Percentiles rank a stretch among this genome's conserved stretches.
Evolutionary conservation across 208 protist species (phyloP).

Genomic region (Crithidia thermophila): DNA sequence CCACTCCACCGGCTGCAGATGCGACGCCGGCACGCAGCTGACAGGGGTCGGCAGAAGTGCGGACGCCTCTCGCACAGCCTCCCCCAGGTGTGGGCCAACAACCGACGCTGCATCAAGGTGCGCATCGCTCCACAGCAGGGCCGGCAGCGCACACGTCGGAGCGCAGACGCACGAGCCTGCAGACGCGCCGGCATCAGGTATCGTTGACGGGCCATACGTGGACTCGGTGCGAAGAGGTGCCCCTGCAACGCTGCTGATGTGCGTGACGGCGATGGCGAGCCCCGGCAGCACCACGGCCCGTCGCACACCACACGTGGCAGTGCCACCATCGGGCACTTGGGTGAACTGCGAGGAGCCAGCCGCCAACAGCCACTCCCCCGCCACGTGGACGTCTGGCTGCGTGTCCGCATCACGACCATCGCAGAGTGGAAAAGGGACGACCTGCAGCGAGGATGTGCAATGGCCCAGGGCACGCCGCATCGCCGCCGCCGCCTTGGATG

Average conservation of each 20-base stretch:
- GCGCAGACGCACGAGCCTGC: conserved; percentile 35
- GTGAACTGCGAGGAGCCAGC: neutral
- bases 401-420: conserved; percentile 24
- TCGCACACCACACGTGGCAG: neutral
- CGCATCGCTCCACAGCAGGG: neutral
- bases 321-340: conserved; percentile 12
- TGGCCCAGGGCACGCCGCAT: conserved; percentile 17
- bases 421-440: conserved; percentile 25
- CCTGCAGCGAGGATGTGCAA: conserved; percentile 19
- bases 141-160: neutral
- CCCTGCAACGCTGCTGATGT: conserved; percentile 23
- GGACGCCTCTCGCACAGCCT: no score
- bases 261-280: conserved; percentile 45
- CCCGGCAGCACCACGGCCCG: conserved; percentile 38
- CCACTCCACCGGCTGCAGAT: conserved; percentile 29
- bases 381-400: neutral
- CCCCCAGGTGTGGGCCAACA: no score
- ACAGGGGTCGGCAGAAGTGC: conserved; percentile 10
- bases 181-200: conserved; percentile 5
- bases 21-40: conserved; percentile 13
- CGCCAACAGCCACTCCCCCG: conserved; percentile 29
- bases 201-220: neutral
- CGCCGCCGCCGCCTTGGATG: no score
- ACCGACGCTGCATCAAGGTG: conserved; percentile 8
- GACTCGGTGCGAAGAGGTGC: neutral